A percentile compares a stretch with the other conserved stretches of the same genome.
phyloP scores from a whole-genome alignment of 2,329 filamentous ascomycete species.

The Dissoconium aciculare region DNA sequence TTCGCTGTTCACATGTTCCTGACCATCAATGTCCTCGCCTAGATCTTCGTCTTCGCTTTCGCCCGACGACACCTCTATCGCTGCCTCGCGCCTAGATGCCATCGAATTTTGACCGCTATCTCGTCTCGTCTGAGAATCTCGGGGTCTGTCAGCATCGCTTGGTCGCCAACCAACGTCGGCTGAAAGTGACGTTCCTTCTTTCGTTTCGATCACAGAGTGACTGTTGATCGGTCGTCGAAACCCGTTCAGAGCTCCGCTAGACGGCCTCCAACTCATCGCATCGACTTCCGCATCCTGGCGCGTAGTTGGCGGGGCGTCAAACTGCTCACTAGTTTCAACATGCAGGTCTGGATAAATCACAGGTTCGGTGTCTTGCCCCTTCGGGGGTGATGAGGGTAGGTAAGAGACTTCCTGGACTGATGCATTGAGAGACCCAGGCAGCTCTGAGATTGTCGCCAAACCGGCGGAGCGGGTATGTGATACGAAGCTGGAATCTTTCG shows the following conservation, averaged over 20 bases:
- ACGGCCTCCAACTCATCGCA: conserved; percentile 17
- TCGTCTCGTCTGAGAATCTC: not conserved
- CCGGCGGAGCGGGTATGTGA: conserved; percentile 4
- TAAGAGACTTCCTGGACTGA: conserved; percentile 14
- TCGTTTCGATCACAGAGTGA: no score
- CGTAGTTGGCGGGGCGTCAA: conserved; percentile 3
- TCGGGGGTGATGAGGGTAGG: conserved; percentile 22
- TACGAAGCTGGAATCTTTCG: conserved; percentile 14
- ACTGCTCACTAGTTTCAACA: conserved; percentile 7
- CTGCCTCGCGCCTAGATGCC: not conserved
- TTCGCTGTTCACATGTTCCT: conserved; percentile 13
- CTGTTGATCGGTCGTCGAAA: no score
- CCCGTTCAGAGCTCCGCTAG: conserved; percentile 8
- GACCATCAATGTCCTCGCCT: conserved; percentile 8
- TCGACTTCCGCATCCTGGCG: conserved; percentile 7
- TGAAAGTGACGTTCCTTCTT: not conserved
- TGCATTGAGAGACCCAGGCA: conserved; percentile 6
- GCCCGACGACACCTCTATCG: not conserved
- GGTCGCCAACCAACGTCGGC: not conserved
- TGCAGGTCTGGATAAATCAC: conserved; percentile 13
- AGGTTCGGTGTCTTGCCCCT: not conserved
- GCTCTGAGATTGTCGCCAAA: conserved; percentile 5
- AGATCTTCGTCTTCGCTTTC: conserved; percentile 1
- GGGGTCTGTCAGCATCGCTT: not conserved
- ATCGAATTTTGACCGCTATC: not conserved